A percentile compares a stretch with the other conserved stretches of the same genome.
Evolutionary conservation across 2,329 filamentous ascomycete genomes (phyloP).

Genomic region (Fusarium hostae): DNA sequence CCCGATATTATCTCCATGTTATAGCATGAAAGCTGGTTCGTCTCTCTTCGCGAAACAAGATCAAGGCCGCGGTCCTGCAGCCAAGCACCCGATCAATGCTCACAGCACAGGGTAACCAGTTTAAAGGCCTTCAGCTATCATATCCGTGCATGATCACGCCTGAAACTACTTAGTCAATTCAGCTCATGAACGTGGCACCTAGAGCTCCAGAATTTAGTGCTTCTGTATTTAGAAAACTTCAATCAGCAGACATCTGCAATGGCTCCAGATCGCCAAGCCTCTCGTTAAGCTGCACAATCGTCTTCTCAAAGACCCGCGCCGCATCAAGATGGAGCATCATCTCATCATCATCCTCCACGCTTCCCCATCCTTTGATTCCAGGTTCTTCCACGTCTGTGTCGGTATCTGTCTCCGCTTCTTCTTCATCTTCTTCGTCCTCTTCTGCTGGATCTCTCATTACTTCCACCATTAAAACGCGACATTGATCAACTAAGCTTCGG

Average conservation of each 20-base stretch:
- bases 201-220: background rate
- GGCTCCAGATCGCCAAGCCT: conserved; percentile 58
- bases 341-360: conserved; percentile 56
- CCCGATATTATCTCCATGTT: background rate
- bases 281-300: conserved; percentile 78
- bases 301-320: conserved; percentile 81
- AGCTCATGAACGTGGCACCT: background rate
- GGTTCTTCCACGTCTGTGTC: conserved; percentile 44
- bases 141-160: conserved; percentile 12
- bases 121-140: background rate
- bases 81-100: conserved; percentile 13
- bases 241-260: conserved; percentile 37
- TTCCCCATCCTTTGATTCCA: conserved; percentile 45
- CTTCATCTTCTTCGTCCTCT: conserved; percentile 50
- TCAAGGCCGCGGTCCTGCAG: conserved; percentile 3
- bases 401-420: conserved; percentile 50
- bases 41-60: background rate
- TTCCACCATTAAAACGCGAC: conserved; percentile 76
- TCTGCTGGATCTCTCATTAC: conserved; percentile 64
- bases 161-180: background rate
- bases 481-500: conserved; percentile 81
- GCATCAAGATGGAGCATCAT: conserved; percentile 74
- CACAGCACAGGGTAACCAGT: background rate
- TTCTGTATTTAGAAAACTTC: background rate
- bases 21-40: background rate